phyloP scores from a whole-genome alignment of 2,329 filamentous ascomycete genomes.

The Triangularia verruculosa region DNA sequence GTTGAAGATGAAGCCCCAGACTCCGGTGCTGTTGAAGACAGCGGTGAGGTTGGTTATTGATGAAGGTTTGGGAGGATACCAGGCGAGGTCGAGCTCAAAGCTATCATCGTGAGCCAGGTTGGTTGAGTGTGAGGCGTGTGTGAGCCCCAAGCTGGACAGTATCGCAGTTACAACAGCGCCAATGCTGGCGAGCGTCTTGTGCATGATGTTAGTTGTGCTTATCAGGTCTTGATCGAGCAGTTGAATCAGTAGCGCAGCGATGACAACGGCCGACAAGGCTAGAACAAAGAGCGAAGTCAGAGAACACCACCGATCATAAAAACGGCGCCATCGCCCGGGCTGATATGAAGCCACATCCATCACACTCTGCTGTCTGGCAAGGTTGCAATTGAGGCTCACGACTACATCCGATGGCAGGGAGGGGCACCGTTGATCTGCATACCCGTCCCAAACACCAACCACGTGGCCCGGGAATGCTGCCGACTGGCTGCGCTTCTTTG shows the following conservation, averaged over 20 bases:
- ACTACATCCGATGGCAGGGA: neutral
- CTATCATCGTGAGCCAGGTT: neutral
- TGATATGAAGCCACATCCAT: neutral
- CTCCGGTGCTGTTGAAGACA: conserved; percentile 46
- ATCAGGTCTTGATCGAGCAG: neutral
- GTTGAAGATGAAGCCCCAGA: conserved; percentile 74
- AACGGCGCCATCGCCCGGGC: neutral
- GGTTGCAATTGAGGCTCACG: neutral
- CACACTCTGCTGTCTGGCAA: neutral
- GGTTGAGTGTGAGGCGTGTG: neutral
- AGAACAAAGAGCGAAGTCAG: neutral
- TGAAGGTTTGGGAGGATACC: conserved; percentile 9
- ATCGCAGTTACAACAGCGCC: neutral
- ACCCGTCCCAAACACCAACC: neutral
- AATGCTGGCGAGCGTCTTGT: neutral
- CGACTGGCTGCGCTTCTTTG: neutral
- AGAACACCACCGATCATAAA: neutral
- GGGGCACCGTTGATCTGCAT: neutral
- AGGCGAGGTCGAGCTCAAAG: conserved; percentile 2
- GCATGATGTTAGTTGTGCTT: neutral
- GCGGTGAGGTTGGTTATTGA: conserved; percentile 16
- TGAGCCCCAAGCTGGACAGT: neutral
- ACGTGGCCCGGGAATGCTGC: neutral
- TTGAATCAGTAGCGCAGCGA: neutral
- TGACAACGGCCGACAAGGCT: neutral